phyloP scores from a whole-genome alignment of 768 basidiomycete species.

The Boletus pseudopeckii region DNA sequence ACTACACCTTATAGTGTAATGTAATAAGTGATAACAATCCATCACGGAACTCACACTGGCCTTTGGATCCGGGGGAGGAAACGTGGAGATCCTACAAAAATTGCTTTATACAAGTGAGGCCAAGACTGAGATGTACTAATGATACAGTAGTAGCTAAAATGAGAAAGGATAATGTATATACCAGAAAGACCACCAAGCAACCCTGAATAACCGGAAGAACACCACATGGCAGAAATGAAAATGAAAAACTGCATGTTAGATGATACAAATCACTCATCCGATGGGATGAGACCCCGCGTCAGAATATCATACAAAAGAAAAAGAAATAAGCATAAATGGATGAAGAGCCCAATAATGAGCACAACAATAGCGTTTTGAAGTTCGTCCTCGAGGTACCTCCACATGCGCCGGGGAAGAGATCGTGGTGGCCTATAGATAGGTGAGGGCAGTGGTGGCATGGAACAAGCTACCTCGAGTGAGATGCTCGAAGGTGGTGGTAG shows the following conservation, averaged over 20 bases:
- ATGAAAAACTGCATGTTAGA: not conserved
- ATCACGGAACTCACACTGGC: too few relatives aligned
- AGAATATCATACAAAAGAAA: conserved; percentile 31
- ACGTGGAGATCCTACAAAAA: not conserved
- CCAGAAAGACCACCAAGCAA: not conserved
- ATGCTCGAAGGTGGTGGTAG: conserved; percentile 10
- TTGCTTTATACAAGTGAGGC: conserved; percentile 2
- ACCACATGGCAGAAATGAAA: conserved; percentile 6
- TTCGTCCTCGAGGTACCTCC: conserved; percentile 23
- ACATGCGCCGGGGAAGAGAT: conserved; percentile 15
- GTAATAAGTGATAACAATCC: too few relatives aligned
- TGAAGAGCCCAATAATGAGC: conserved; percentile 23
- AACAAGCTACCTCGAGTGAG: not conserved
- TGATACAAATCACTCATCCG: conserved; percentile 21
- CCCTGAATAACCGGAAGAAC: not conserved
- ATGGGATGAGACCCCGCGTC: conserved; percentile 23
- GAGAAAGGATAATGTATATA: not conserved
- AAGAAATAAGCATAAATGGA: conserved; percentile 27
- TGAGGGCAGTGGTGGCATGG: not conserved
- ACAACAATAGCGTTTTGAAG: conserved; percentile 28
- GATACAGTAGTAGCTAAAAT: conserved; percentile 12
- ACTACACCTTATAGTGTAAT: too few relatives aligned
- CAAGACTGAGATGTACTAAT: not conserved
- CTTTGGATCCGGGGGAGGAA: not conserved
- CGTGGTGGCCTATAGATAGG: conserved; percentile 1